A percentile compares a stretch with the other conserved stretches of the same genome.
phyloP scores from a whole-genome alignment of 306 rosid species.

The Geum urbanum region DNA sequence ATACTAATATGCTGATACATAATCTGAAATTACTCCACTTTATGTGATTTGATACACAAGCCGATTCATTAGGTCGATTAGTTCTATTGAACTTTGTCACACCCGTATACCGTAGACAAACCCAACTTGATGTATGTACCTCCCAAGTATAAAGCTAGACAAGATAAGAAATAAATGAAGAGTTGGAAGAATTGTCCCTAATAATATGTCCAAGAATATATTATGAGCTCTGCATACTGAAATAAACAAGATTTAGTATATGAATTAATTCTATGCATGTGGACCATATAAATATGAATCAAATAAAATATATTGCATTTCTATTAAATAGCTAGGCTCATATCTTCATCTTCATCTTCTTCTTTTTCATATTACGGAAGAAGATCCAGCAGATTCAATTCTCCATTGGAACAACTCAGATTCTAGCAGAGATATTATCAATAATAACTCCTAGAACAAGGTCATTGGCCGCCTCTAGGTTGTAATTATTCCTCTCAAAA shows the following conservation, averaged over 20 bases:
- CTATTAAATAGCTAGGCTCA: neutral
- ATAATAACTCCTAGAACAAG: constrained; percentile 4
- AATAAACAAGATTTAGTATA: neutral
- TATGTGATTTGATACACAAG: no score
- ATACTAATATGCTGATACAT: no score
- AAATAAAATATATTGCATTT: neutral
- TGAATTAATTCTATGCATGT: constrained; percentile 4
- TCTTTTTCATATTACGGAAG: neutral
- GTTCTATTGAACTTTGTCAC: no score
- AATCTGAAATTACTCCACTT: no score
- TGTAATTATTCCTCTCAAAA: constrained; percentile 14
- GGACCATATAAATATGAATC: neutral
- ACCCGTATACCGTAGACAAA: neutral
- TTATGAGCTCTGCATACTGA: neutral
- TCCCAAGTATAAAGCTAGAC: neutral
- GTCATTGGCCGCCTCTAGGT: constrained; percentile 15
- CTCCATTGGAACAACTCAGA: neutral
- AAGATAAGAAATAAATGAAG: constrained; percentile 6
- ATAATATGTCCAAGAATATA: neutral
- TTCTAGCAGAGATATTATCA: neutral
- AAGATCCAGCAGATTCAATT: neutral
- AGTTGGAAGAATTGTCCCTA: neutral
- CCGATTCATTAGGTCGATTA: no score
- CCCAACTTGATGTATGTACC: neutral
- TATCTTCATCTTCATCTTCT: neutral